These are phyloP conservation scores for Trametes gibbosa DNA, from an alignment of 768 basidiomycete genomes.

Conservation along the genomic window DNA sequence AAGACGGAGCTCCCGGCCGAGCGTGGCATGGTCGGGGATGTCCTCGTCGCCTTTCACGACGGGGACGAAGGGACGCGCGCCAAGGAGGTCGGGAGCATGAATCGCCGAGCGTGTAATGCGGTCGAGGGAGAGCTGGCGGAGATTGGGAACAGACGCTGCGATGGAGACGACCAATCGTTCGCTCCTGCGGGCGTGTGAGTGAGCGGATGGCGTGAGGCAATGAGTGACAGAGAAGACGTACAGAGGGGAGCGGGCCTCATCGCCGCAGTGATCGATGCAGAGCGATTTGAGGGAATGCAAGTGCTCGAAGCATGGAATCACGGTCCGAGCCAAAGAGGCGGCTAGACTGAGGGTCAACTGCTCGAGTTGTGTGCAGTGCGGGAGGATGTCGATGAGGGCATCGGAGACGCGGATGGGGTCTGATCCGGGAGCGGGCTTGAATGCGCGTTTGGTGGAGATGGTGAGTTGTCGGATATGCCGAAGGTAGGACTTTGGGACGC, in stretches of 20 bases:
- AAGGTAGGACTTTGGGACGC: slow-evolving; percentile 55
- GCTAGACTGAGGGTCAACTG: slow-evolving; percentile 46
- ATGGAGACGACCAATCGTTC: slow-evolving; percentile 70
- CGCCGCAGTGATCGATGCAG: slow-evolving; percentile 44
- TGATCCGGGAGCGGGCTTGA: slow-evolving; percentile 15
- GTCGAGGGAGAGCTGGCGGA: slow-evolving; percentile 56
- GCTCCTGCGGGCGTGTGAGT: slow-evolving; percentile 42
- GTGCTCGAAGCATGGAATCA: slow-evolving; percentile 48
- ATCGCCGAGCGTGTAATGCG: slow-evolving; percentile 63
- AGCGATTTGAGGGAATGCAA: slow-evolving; percentile 44
- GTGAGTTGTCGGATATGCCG: slow-evolving; percentile 50
- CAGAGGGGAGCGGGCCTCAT: slow-evolving; percentile 37
- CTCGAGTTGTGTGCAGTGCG: slow-evolving; percentile 45
- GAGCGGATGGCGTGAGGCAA: slow-evolving; percentile 16
- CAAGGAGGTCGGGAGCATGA: slow-evolving; percentile 60
- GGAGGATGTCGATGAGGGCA: slow-evolving; percentile 48
- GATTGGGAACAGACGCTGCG: slow-evolving; percentile 54
- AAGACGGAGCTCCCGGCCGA: slow-evolving; percentile 55
- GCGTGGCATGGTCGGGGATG: slow-evolving; percentile 51
- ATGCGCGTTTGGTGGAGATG: slow-evolving; percentile 39
- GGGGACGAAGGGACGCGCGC: slow-evolving; percentile 55
- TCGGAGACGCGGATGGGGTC: slow-evolving; percentile 38
- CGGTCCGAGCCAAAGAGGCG: slow-evolving; percentile 47
- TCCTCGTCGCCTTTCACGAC: slow-evolving; percentile 59
- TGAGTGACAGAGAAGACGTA: slow-evolving; percentile 26